Base-by-base conservation (phyloP, 345 rosid genomes). In the Citrus maxima region DNA sequence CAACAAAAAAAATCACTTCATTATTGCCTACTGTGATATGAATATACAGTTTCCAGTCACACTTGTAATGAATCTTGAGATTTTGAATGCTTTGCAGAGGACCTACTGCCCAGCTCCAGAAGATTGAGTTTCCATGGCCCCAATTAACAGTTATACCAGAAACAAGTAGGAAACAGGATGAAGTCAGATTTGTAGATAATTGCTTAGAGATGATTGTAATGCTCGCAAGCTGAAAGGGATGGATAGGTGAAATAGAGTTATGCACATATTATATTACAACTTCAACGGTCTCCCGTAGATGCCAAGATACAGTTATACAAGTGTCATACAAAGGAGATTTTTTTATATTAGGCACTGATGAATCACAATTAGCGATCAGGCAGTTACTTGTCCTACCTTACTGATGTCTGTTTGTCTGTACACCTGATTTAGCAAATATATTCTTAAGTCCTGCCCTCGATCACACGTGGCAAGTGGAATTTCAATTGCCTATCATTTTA, bases 21-120 rank as follows among this genome's bases (percentile, higher is more conserved):
- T 32, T 49, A 4, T 13, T 27, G 30, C 40, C 13, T 40, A 4
- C 49, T 37, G 10, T 25, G 71, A 40, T 79, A 27, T 73, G 37
- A 12, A 55, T 16, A 30, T 59, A 38, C 6, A 59, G 69, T 40
- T 75, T 19, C 22, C 21, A 7, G 2, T 80, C 21, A 25, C 8
- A 28, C 4, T 77, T 28, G 67, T 5, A 28, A 34, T 61, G 51
- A 67, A 37, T 60, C 77, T 56, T 30, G 65, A 28, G 14, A 18
- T 35, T 25, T 65, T 13, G 10, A 60, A 34, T 70, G 73, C 55
- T 63, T 54, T 25, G 76, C 91, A 88, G 92, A 85, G 76, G 90
- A 88, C 2, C 84, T 80, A 6, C 77, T 81, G 80, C 86, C 88
- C 19, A 85, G 85, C 81, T 69, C 89, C 10, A 84, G 90, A 79